Evolutionary conservation across 2,329 filamentous ascomycete genomes (phyloP).

Genomic region (Talaromyces sp.): DNA sequence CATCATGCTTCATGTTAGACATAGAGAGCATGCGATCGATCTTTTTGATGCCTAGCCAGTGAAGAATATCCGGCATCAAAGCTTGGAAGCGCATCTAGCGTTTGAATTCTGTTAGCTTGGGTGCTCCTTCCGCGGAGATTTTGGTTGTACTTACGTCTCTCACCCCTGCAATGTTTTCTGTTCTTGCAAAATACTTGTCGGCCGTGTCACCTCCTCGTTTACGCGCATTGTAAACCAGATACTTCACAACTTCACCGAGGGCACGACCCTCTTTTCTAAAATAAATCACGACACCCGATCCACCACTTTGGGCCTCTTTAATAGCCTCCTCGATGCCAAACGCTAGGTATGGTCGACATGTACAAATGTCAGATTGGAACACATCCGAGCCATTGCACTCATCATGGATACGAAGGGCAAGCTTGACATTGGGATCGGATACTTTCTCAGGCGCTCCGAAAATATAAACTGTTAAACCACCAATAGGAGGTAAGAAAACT

Average conservation of each 20-base stretch:
- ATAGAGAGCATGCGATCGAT: slow-evolving; percentile 98
- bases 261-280: slow-evolving; percentile 97
- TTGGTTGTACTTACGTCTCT: slow-evolving; percentile 59
- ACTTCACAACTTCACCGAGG: slow-evolving; percentile 91
- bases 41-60: slow-evolving; percentile 98
- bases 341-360: slow-evolving; percentile 86
- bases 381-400: slow-evolving; percentile 97
- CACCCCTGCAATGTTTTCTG: slow-evolving; percentile 97
- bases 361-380: slow-evolving; percentile 97
- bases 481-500: slow-evolving; percentile 92
- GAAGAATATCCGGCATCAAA: slow-evolving; percentile 94
- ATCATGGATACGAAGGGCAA: slow-evolving; percentile 84
- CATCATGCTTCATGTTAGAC: slow-evolving; percentile 72
- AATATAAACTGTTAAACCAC: slow-evolving; percentile 92
- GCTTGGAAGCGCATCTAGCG: slow-evolving; percentile 95
- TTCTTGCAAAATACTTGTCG: slow-evolving; percentile 80
- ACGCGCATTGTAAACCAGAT: slow-evolving; percentile 65
- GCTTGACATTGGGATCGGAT: slow-evolving; percentile 76
- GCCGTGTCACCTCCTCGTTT: slow-evolving; percentile 45
- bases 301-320: slow-evolving; percentile 92
- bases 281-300: slow-evolving; percentile 94
- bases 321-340: slow-evolving; percentile 98
- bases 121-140: background rate
- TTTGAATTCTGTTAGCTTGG: background rate
- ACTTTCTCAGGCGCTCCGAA: slow-evolving; percentile 96